phyloP scores from a whole-genome alignment of 2,329 filamentous ascomycete species.

The Didymella sp. region DNA sequence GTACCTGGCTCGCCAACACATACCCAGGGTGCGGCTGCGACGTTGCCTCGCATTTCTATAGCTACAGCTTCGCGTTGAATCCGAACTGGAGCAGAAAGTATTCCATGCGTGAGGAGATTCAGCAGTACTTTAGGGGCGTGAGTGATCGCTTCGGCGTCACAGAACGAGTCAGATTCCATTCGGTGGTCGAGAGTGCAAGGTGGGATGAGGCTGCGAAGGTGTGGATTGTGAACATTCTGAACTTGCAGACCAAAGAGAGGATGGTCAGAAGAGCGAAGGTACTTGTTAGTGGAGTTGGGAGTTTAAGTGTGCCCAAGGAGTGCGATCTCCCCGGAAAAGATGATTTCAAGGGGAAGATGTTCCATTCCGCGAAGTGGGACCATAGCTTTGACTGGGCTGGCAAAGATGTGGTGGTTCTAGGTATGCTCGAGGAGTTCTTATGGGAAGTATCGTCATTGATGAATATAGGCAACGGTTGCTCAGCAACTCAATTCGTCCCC shows the following conservation, averaged over 20 bases:
- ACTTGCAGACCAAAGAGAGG: conserved; percentile 32
- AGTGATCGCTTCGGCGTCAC: conserved; percentile 44
- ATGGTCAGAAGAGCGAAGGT: conserved; percentile 34
- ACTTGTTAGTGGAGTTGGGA: conserved; percentile 38
- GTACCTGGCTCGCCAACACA: conserved; percentile 44
- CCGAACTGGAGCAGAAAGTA: conserved; percentile 67
- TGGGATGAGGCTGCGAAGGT: conserved; percentile 55
- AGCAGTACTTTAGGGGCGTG: conserved; percentile 57
- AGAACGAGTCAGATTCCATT: conserved; percentile 55
- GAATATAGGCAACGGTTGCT: conserved; percentile 54
- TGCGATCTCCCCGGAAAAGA: conserved; percentile 55
- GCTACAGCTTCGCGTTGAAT: conserved; percentile 67
- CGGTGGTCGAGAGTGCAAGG: conserved; percentile 51
- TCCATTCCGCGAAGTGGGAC: conserved; percentile 52
- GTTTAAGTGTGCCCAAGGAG: conserved; percentile 41
- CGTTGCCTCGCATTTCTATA: conserved; percentile 63
- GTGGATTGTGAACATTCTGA: conserved; percentile 46
- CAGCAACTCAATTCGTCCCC: conserved; percentile 58
- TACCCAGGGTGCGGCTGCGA: conserved; percentile 48
- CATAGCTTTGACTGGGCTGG: conserved; percentile 58
- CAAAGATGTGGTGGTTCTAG: conserved; percentile 44
- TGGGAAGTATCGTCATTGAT: neutral
- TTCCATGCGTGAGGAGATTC: conserved; percentile 62
- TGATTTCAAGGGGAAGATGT: conserved; percentile 51
- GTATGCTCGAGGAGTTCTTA: conserved; percentile 14